Evolutionary conservation across 208 protist genomes (phyloP).

Genomic region (Naegleria lovaniensis): DNA sequence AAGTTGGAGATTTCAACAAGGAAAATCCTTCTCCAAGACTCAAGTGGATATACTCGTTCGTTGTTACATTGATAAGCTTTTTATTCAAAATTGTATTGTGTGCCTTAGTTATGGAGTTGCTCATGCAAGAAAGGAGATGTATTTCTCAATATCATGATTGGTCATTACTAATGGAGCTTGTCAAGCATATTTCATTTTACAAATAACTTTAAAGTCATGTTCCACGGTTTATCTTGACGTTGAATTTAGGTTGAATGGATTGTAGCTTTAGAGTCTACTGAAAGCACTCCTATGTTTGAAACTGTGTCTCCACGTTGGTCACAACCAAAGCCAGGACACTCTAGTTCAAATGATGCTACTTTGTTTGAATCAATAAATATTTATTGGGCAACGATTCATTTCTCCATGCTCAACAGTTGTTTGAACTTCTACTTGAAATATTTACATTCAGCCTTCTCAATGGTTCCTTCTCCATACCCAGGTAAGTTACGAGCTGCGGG

Average conservation of each 20-base stretch:
- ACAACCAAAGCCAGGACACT: too few species aligned
- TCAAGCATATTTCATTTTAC: background rate
- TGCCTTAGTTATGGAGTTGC: background rate
- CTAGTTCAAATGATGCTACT: too few species aligned
- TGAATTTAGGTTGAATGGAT: too few species aligned
- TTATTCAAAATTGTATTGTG: background rate
- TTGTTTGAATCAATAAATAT: too few species aligned
- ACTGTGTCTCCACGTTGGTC: too few species aligned
- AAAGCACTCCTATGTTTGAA: too few species aligned
- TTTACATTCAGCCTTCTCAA: background rate
- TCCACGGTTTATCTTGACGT: too few species aligned
- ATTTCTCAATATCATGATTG: background rate
- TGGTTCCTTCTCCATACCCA: background rate
- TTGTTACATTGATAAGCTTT: background rate
- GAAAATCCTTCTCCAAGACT: background rate
- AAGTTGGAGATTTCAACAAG: background rate
- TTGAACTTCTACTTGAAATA: background rate
- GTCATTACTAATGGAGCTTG: background rate
- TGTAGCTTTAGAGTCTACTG: too few species aligned
- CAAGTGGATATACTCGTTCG: background rate
- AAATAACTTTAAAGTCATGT: too few species aligned
- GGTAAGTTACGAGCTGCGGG: background rate
- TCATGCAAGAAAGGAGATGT: background rate
- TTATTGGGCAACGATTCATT: too few species aligned
- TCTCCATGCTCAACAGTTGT: too few species aligned